Evolutionary conservation across 306 rosid genomes (phyloP).

Genomic region (Glycine tomentella): DNA sequence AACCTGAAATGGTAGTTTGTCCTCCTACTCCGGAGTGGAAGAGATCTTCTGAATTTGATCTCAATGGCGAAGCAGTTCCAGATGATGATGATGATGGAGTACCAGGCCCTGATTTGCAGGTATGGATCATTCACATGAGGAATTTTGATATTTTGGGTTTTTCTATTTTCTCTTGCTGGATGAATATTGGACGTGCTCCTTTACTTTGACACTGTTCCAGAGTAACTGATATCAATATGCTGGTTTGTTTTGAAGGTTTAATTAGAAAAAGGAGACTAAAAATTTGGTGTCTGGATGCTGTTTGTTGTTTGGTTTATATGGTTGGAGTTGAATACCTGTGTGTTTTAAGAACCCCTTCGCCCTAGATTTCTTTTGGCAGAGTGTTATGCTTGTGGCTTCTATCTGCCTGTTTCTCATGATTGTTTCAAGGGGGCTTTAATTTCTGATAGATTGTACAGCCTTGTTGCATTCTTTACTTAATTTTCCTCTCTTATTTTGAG

Average conservation of each 20-base stretch:
- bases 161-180: slow-evolving; percentile 30
- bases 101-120: slow-evolving; percentile 73
- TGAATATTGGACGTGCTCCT: not conserved
- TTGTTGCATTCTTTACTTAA: slow-evolving; percentile 14
- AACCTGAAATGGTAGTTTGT: slow-evolving; percentile 79
- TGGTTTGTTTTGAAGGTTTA: no score
- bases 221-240: no score
- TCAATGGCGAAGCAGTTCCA: slow-evolving; percentile 94
- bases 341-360: no score
- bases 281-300: no score
- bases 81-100: slow-evolving; percentile 76
- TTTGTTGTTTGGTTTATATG: no score
- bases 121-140: slow-evolving; percentile 57
- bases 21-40: slow-evolving; percentile 99
- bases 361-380: no score
- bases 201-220: no score
- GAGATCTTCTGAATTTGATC: slow-evolving; percentile 94
- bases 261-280: no score
- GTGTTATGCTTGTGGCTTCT: not conserved
- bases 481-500: not conserved
- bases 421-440: not conserved
- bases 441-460: not conserved
- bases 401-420: not conserved
- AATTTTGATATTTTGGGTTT: slow-evolving; percentile 36
- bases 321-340: no score